phyloP scores from a whole-genome alignment of 129 eudicot species.

The Saussurea involucrata region DNA sequence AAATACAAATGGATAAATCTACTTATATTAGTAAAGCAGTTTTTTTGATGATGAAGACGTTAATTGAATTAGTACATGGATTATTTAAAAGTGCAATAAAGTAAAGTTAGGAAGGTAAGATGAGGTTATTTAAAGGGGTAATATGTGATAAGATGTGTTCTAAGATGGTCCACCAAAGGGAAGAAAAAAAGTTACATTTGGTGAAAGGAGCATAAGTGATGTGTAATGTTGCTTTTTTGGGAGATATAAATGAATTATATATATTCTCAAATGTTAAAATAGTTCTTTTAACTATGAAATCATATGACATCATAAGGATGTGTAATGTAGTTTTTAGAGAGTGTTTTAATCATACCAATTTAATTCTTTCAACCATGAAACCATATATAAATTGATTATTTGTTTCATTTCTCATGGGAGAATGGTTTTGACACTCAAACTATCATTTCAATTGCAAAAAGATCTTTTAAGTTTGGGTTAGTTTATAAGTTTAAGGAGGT shows the following conservation, averaged over 20 bases:
- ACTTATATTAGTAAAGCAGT: not conserved
- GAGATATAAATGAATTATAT: too few relatives aligned
- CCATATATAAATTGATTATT: too few relatives aligned
- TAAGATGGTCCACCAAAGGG: constrained; percentile 30
- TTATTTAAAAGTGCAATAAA: not conserved
- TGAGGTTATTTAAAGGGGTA: constrained; percentile 13
- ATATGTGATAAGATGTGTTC: constrained; percentile 24
- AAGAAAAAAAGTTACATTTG: constrained; percentile 2
- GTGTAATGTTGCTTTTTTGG: not conserved
- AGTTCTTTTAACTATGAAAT: too few relatives aligned
- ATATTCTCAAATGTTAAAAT: not conserved
- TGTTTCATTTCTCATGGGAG: too few relatives aligned
- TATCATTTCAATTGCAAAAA: not conserved
- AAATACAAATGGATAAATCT: too few relatives aligned
- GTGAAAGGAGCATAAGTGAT: not conserved
- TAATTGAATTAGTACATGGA: not conserved
- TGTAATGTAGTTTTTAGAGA: not conserved
- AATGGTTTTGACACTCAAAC: not conserved
- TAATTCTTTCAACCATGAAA: too few relatives aligned
- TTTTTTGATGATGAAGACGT: not conserved
- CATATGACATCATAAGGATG: not conserved
- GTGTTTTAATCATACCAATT: too few relatives aligned
- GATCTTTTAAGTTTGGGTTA: too few relatives aligned
- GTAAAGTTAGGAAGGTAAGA: constrained; percentile 20
- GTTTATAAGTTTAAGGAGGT: too few relatives aligned